Base-by-base conservation (phyloP, 768 basidiomycete species). In the Mycena haematopus region DNA sequence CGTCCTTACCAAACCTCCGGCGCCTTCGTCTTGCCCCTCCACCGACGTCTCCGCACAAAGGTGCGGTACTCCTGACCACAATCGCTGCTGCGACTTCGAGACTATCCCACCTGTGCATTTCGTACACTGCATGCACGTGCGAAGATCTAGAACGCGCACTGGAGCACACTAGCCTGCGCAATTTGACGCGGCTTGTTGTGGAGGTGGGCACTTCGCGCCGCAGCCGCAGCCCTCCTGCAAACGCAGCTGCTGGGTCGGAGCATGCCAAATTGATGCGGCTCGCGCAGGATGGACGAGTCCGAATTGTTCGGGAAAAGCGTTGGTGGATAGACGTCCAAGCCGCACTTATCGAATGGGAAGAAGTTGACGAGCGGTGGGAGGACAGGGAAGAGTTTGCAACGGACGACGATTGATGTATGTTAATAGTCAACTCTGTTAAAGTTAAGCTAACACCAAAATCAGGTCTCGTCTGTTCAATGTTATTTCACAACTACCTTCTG, bases 251-350 rank as follows among this genome's bases (percentile, higher is more conserved):
- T 17, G 61, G 36, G 6, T 47, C 31, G 14, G 64, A 57, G 64
- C 56, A 46, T 3, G 52, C 50, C 17, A 52, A 51, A 44, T 40
- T 67, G 42, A 3, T 63, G 33, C 55, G 51, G 31, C 52, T 67
- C 6, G 62, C 62, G 36, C 49, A 29, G 52, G 31, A 25, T 27
- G 62, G 62, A n/a, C 62, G 66, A 13, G 52, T 67, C 44, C 46
- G 56, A 31, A 54, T 67, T 22, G 52, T 67, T 0, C 47, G n/a
- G 17, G 62, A 63, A 31, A 60, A 38, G 33, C 49, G 51, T 11
- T 64, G 66, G 66, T 67, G 66, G 66, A 15, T 67, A 29, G 62
- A 67, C 47, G 62, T 66, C 0, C 60, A 63, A 50, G 57, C 65
- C 1, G 65, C 65, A 9, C 61, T 63, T 13, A 0, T 59, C 8